Percentiles rank a stretch among this genome's conserved stretches.
These are phyloP conservation scores for Camelina neglecta DNA, from an alignment of 345 rosid genomes.

Conservation along the genomic window DNA sequence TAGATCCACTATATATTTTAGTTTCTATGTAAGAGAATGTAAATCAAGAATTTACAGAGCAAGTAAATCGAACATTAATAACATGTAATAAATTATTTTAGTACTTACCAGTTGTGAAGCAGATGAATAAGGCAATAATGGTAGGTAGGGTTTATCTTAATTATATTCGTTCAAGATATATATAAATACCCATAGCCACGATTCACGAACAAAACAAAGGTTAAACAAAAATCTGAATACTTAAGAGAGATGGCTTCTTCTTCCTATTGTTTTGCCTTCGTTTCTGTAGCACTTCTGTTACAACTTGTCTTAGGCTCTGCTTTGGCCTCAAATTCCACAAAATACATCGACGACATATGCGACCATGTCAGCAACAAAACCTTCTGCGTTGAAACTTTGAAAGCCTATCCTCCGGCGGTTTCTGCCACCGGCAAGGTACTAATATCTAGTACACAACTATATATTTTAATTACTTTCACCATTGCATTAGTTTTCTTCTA, in stretches of 20 bases:
- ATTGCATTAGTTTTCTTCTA: not conserved
- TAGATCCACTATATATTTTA: not conserved
- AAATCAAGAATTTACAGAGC: not conserved
- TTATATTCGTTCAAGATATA: not conserved
- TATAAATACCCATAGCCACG: not conserved
- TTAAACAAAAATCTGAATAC: not conserved
- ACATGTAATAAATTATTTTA: not conserved
- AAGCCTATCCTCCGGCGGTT: conserved; percentile 15
- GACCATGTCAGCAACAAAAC: not conserved
- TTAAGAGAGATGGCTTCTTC: conserved; percentile 5
- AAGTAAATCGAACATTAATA: not conserved
- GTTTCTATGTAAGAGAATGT: not conserved
- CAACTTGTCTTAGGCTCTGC: conserved; percentile 20
- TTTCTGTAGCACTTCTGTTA: conserved; percentile 2
- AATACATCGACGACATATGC: conserved; percentile 15
- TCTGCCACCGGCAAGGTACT: conserved; percentile 6
- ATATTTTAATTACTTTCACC: not conserved
- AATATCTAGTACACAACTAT: not conserved
- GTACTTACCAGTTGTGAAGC: not conserved
- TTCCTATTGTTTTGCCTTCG: not conserved
- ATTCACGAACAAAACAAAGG: not conserved
- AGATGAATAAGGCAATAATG: not conserved
- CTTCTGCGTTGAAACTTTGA: conserved; percentile 7
- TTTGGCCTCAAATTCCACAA: not conserved
- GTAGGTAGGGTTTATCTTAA: not conserved